A percentile compares a stretch with the other conserved stretches of the same genome.
phyloP scores from a whole-genome alignment of 805 yeast species.

The Ogataea sp. region DNA sequence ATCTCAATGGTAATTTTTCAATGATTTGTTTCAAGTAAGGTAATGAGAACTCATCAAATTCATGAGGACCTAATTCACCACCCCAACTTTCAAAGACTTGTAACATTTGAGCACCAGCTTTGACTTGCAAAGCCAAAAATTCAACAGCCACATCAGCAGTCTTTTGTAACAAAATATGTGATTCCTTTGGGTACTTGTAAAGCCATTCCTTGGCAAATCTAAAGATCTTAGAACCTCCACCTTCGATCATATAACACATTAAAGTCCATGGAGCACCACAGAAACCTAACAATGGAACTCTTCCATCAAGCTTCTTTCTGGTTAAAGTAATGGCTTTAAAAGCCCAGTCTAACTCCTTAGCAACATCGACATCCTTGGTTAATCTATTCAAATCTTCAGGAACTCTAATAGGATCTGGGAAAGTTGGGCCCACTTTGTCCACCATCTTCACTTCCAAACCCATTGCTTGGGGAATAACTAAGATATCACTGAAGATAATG shows the following conservation, averaged over 20 bases:
- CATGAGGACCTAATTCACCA: conserved; percentile 88
- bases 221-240: conserved; percentile 90
- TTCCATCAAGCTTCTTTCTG: conserved; percentile 75
- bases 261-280: conserved; percentile 98
- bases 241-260: conserved; percentile 95
- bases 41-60: conserved; percentile 79
- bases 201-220: conserved; percentile 91
- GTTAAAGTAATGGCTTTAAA: conserved; percentile 88
- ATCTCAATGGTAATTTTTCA: conserved; percentile 54
- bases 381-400: conserved; percentile 58
- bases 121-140: conserved; percentile 87
- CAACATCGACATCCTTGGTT: conserved; percentile 55
- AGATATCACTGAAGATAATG: conserved; percentile 88
- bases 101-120: conserved; percentile 97
- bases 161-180: conserved; percentile 64
- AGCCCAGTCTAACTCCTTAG: conserved; percentile 85
- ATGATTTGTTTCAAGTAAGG: conserved; percentile 82
- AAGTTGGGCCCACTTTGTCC: conserved; percentile 91
- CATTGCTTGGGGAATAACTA: conserved; percentile 97
- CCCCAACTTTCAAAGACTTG: conserved; percentile 99
- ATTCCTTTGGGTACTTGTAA: conserved; percentile 64
- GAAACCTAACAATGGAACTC: conserved; percentile 92
- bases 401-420: conserved; percentile 76
- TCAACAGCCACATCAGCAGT: conserved; percentile 86
- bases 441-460: conserved; percentile 92